phyloP scores from a whole-genome alignment of 495 filamentous ascomycete genomes.

The Aspergillus cristatus region DNA sequence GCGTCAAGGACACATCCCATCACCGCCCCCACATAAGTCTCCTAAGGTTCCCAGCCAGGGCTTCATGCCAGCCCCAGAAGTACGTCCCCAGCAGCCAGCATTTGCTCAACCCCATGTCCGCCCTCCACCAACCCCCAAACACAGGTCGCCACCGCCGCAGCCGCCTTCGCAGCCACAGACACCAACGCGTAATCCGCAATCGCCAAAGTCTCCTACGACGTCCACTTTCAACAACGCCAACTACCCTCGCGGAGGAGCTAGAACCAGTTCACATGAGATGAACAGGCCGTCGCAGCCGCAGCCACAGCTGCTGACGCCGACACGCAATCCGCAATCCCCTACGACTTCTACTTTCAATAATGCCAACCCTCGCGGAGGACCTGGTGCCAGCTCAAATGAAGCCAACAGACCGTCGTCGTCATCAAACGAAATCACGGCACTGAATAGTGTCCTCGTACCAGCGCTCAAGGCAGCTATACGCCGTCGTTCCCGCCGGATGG shows the following conservation, averaged over 20 bases:
- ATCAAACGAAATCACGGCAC: constrained; percentile 43
- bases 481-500: constrained; percentile 47
- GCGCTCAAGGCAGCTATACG: constrained; percentile 82
- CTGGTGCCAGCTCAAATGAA: constrained; percentile 4
- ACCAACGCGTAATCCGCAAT: not conserved
- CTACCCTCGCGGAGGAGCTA: not conserved
- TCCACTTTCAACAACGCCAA: not conserved
- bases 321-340: constrained; percentile 3
- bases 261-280: constrained; percentile 6
- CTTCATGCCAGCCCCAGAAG: constrained; percentile 1
- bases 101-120: constrained; percentile 17
- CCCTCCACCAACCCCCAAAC: constrained; percentile 18
- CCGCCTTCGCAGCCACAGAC: constrained; percentile 3
- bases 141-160: constrained; percentile 8
- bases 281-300: constrained; percentile 8
- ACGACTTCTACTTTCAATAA: constrained; percentile 1
- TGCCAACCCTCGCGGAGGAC: not conserved
- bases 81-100: constrained; percentile 19
- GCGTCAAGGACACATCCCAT: constrained; percentile 31
- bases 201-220: constrained; percentile 7
- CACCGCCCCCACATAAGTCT: constrained; percentile 24
- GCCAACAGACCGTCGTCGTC: constrained; percentile 8
- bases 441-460: constrained; percentile 79
- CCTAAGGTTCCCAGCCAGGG: constrained; percentile 20
- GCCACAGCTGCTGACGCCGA: constrained; percentile 1